Evolutionary conservation across 148 eudicot species (phyloP).

Genomic region (Dysphania ambrosioides): DNA sequence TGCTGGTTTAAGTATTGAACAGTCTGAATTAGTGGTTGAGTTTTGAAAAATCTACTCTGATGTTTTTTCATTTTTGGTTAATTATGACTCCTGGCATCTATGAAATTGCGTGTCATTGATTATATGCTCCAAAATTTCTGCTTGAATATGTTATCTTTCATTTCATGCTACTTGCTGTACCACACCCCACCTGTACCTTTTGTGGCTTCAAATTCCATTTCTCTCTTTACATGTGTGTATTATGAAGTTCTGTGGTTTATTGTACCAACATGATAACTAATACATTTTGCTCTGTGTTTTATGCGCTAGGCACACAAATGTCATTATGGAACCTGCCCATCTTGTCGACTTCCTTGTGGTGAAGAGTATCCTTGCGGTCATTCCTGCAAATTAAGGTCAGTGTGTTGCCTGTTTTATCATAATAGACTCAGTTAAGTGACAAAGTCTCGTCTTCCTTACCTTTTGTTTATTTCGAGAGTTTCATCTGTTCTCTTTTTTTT

Average conservation of each 20-base stretch:
- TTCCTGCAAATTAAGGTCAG: constrained; percentile 74
- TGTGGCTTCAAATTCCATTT: neutral
- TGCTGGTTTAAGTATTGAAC: neutral
- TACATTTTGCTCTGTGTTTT: neutral
- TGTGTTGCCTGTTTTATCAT: neutral
- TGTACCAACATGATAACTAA: constrained; percentile 7
- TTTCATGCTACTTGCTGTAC: neutral
- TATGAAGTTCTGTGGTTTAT: neutral
- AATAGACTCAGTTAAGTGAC: neutral
- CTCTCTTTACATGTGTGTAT: neutral
- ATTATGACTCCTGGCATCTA: neutral
- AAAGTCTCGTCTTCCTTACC: neutral
- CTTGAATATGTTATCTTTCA: neutral
- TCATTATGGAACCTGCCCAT: constrained; percentile 97
- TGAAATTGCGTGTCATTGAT: neutral
- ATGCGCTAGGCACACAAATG: constrained; percentile 79
- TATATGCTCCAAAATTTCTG: neutral
- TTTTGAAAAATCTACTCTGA: neutral
- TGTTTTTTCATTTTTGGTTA: neutral
- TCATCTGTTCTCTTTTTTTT: neutral
- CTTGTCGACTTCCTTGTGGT: constrained; percentile 74
- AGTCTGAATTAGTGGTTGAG: neutral
- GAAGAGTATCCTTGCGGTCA: constrained; percentile 87
- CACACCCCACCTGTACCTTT: neutral
- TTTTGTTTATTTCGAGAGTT: constrained; percentile 2